These are phyloP conservation scores for Komagataella ulmi DNA, from an alignment of 805 yeast species.

Conservation along the genomic window DNA sequence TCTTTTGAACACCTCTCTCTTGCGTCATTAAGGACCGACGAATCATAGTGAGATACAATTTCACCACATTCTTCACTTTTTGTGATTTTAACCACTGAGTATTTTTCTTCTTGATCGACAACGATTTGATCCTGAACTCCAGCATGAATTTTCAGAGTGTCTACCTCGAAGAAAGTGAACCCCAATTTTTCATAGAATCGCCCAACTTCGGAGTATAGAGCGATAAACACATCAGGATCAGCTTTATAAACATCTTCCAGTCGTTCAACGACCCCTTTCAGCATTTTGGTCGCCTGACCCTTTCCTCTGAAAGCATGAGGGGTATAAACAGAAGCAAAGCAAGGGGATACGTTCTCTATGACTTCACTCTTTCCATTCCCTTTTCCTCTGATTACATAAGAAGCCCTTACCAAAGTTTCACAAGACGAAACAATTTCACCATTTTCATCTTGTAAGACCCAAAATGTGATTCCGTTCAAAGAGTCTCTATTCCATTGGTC, in stretches of 20 bases:
- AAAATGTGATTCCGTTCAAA: background rate
- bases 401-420: background rate
- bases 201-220: background rate
- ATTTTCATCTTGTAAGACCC: background rate
- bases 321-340: background rate
- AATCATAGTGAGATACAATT: background rate
- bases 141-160: background rate
- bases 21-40: background rate
- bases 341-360: background rate
- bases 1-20: background rate
- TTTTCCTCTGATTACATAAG: background rate
- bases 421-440: background rate
- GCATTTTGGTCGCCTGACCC: background rate
- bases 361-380: background rate
- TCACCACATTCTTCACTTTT: background rate
- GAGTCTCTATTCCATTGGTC: background rate
- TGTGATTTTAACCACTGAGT: background rate
- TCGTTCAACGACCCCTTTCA: background rate
- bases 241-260: background rate
- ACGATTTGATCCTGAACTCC: background rate
- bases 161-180: background rate
- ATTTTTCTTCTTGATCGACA: background rate
- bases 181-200: background rate
- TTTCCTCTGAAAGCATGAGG: background rate
- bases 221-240: background rate